Conservation (phyloP, 495 filamentous ascomycete genomes). For the Penicillium silybi region DNA sequence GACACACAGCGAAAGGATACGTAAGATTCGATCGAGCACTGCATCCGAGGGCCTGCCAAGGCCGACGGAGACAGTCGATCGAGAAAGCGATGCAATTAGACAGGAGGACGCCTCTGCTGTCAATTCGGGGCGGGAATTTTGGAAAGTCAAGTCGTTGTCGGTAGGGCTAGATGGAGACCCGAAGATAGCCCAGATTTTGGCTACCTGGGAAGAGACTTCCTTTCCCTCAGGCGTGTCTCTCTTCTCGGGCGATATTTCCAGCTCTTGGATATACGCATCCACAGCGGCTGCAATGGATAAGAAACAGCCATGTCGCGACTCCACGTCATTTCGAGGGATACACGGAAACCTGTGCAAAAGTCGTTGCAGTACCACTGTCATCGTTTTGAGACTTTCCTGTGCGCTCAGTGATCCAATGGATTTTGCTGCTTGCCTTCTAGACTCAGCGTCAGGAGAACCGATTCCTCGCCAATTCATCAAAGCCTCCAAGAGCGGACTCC, state of each 20-base stretch:
- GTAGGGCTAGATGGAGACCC: constrained; percentile 31
- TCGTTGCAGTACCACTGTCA: constrained; percentile 31
- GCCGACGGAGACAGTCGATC: constrained; percentile 6
- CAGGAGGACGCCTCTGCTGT: constrained; percentile 61
- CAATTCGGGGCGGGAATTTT: constrained; percentile 61
- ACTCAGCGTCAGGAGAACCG: constrained; percentile 66
- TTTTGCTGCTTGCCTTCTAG: constrained; percentile 65
- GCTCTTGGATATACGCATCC: constrained; percentile 28
- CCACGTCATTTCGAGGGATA: constrained; percentile 56
- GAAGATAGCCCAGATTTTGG: constrained; percentile 40
- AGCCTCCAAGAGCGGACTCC: constrained; percentile 61
- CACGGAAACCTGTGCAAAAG: constrained; percentile 42
- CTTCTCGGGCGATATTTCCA: constrained; percentile 3
- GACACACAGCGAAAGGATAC: constrained; percentile 41
- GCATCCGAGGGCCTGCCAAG: constrained; percentile 13
- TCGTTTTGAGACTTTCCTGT: constrained; percentile 27
- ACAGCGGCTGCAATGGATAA: constrained; percentile 52
- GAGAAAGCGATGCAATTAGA: constrained; percentile 46
- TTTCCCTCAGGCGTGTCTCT: constrained; percentile 14
- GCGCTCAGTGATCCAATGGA: constrained; percentile 60
- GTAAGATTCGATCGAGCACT: constrained; percentile 35
- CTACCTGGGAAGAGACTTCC: constrained; percentile 22
- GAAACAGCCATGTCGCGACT: constrained; percentile 64
- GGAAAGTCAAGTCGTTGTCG: constrained; percentile 42
- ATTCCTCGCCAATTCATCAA: constrained; percentile 87